Evolutionary conservation across 352 stramenopile genomes (phyloP).

Genomic region (Chrysophaeum taylorii): DNA sequence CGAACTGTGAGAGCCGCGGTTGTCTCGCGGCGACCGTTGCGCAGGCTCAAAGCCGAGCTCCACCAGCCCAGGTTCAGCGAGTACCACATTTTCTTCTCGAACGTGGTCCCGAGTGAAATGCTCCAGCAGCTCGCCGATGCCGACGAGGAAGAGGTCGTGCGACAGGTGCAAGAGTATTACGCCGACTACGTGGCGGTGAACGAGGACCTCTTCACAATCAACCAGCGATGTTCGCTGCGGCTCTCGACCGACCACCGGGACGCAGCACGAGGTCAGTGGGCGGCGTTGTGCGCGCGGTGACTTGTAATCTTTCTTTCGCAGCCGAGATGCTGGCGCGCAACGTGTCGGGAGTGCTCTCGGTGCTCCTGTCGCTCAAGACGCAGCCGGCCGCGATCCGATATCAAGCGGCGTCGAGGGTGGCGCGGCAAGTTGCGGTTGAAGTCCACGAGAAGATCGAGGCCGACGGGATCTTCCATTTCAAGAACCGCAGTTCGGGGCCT

Average conservation of each 20-base stretch:
- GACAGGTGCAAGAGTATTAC: slow-evolving; percentile 96
- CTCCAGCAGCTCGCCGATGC: slow-evolving; percentile 86
- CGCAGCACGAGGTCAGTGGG: slow-evolving; percentile 34
- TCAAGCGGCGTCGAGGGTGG: slow-evolving; percentile 73
- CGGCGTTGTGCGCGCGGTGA: slow-evolving; percentile 35
- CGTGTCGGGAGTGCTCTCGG: slow-evolving; percentile 77
- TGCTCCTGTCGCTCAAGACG: slow-evolving; percentile 89
- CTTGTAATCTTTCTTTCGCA: too few species aligned
- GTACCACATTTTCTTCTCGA: slow-evolving; percentile 99
- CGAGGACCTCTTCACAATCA: slow-evolving; percentile 91
- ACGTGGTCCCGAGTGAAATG: slow-evolving; percentile 76
- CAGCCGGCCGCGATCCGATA: slow-evolving; percentile 84
- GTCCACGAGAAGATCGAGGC: slow-evolving; percentile 80
- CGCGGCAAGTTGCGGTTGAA: slow-evolving; percentile 81
- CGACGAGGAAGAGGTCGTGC: slow-evolving; percentile 84
- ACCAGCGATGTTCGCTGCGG: slow-evolving; percentile 66
- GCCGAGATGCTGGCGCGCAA: slow-evolving; percentile 75
- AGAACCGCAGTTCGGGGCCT: slow-evolving; percentile 34
- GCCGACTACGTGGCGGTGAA: slow-evolving; percentile 96
- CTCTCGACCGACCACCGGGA: slow-evolving; percentile 23
- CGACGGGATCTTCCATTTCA: slow-evolving; percentile 96
- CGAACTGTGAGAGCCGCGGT: slow-evolving; percentile 59
- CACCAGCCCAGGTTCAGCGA: slow-evolving; percentile 83
- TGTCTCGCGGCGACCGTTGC: too few species aligned
- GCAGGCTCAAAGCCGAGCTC: slow-evolving; percentile 58